Evolutionary conservation across 2,329 filamentous ascomycete genomes (phyloP).

Genomic region (Sordariomycetes sp.): DNA sequence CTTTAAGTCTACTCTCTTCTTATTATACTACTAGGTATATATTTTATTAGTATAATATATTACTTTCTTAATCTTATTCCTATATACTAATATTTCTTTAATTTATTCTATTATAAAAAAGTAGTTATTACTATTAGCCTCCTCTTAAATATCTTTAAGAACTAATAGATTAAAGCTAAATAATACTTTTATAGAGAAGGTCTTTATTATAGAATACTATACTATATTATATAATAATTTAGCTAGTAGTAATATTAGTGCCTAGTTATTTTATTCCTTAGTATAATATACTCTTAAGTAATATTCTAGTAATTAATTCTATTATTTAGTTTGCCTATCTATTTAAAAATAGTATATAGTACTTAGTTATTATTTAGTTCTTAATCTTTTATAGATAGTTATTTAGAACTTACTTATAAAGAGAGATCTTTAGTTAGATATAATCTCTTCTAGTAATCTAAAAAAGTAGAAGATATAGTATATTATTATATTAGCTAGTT

Average conservation of each 20-base stretch:
- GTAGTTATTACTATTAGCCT: neutral
- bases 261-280: conserved; percentile 5
- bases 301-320: conserved; percentile 2
- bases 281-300: conserved; percentile 5
- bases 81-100: neutral
- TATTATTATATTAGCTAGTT: neutral
- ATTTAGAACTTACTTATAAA: neutral
- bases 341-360: neutral
- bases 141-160: neutral
- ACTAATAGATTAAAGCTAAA: neutral
- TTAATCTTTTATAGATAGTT: neutral
- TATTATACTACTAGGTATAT: neutral
- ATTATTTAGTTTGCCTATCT: neutral
- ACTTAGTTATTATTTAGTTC: conserved; percentile 4
- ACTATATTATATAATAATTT: conserved; percentile 5
- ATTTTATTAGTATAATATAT: neutral
- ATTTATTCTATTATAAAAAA: neutral
- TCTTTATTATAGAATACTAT: neutral
- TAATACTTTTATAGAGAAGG: neutral
- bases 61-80: neutral
- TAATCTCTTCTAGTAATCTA: neutral
- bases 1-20: neutral
- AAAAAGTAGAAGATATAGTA: neutral
- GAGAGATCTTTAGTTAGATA: neutral
- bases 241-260: neutral